Evolutionary conservation across 176 grass and related monocot species (phyloP).

Genomic region (Calamus simplicifolius): DNA sequence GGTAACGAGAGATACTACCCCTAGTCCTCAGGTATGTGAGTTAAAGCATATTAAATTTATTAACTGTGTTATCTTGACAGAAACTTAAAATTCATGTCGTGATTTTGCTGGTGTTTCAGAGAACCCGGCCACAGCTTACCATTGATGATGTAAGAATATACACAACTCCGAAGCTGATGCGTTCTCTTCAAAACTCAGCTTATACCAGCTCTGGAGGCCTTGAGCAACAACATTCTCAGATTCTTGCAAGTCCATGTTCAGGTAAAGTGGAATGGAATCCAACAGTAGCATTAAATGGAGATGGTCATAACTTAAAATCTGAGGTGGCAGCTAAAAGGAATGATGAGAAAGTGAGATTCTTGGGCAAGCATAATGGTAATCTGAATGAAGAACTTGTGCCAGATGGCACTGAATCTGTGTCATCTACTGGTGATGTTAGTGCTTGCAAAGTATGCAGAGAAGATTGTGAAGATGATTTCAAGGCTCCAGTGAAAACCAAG

Average conservation of each 20-base stretch:
- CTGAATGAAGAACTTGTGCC: slow-evolving; percentile 10
- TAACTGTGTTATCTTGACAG: not conserved
- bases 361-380: slow-evolving; percentile 1
- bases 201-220: slow-evolving; percentile 22
- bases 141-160: slow-evolving; percentile 67
- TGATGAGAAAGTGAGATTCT: slow-evolving; percentile 12
- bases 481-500: slow-evolving; percentile 8
- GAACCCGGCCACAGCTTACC: slow-evolving; percentile 26
- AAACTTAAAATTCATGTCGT: not conserved
- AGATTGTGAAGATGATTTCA: slow-evolving; percentile 14
- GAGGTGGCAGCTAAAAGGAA: slow-evolving; percentile 25
- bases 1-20: slow-evolving; percentile 41
- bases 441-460: slow-evolving; percentile 15
- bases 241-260: not conserved
- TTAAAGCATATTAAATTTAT: slow-evolving; percentile 2
- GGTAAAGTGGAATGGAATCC: slow-evolving; percentile 9
- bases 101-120: slow-evolving; percentile 25
- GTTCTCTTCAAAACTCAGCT: slow-evolving; percentile 51
- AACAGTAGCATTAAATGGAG: slow-evolving; percentile 13
- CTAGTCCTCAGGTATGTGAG: slow-evolving; percentile 51
- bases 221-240: slow-evolving; percentile 8
- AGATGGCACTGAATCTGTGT: slow-evolving; percentile 31
- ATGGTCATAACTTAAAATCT: slow-evolving; percentile 23
- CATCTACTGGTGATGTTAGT: slow-evolving; percentile 29
- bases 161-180: slow-evolving; percentile 58